Base-by-base conservation (phyloP, 352 stramenopile genomes). In the Aphanomyces invadans region DNA sequence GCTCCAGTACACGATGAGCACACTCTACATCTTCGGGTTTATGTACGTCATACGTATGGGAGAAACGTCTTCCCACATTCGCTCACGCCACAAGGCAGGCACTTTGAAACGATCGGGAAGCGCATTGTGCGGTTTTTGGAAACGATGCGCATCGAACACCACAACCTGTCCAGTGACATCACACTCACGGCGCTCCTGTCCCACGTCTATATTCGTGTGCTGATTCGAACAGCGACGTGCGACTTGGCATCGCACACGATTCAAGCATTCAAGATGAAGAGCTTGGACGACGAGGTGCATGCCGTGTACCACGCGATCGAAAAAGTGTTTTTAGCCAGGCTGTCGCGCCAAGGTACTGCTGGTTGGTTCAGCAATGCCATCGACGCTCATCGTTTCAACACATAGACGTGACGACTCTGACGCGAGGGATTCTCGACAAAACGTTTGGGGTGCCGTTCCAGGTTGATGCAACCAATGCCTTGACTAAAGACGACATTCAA, bases 11-110 rank as follows among this genome's bases (percentile, higher is more conserved):
- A 59, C 60, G 11, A 56, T 33, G 33, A 7, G 46, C 29, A 12
- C 23, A 15, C 54, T 67, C 5, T 59, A 45, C 25, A 25, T 57
- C 4, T 42, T 26, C 26, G 60, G 60, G n/a, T 65, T 65, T 19
- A 49, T 11, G 59, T 65, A 65, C 9, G 59, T 38, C 3, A 33
- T 1, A 21, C 19, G 25, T 23, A 21, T n/a, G n/a, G n/a, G n/a
- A n/a, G n/a, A n/a, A n/a, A n/a, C n/a, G n/a, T n/a, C n/a, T n/a
- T n/a, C n/a, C n/a, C n/a, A n/a, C n/a, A n/a, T n/a, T n/a, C n/a
- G n/a, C n/a, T n/a, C n/a, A n/a, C n/a, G n/a, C n/a, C n/a, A n/a
- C n/a, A n/a, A 38, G 29, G 7, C 55, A 65, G 59, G 26, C 23
- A 65, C 42, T 65, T 53, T 31, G 36, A 65, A 45, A 31, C 26